These are phyloP conservation scores for Penicillium longicatenatum DNA, from an alignment of 495 filamentous ascomycete species.

Conservation along the genomic window DNA sequence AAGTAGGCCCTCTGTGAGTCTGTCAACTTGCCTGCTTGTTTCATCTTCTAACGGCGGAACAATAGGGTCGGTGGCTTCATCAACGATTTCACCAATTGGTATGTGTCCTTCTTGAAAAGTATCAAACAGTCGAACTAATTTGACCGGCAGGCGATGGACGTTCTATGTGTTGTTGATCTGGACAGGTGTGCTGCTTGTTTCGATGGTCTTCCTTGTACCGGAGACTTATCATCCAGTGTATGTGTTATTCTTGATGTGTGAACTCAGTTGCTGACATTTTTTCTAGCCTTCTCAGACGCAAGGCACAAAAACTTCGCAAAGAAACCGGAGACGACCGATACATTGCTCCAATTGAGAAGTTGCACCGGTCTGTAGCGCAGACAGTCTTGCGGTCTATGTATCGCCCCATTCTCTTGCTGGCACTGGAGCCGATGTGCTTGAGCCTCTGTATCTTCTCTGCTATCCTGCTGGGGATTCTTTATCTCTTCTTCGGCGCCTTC, in stretches of 20 bases:
- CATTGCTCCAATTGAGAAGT: slow-evolving; percentile 79
- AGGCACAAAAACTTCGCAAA: slow-evolving; percentile 70
- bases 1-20: slow-evolving; percentile 42
- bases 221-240: slow-evolving; percentile 85
- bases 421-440: slow-evolving; percentile 84
- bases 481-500: slow-evolving; percentile 96
- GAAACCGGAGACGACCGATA: slow-evolving; percentile 77
- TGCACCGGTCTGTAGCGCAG: slow-evolving; percentile 65
- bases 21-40: slow-evolving; percentile 43
- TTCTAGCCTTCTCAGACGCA: slow-evolving; percentile 66
- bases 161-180: slow-evolving; percentile 89
- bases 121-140: neutral
- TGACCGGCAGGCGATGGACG: slow-evolving; percentile 67
- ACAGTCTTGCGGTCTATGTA: slow-evolving; percentile 73
- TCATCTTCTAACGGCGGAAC: neutral
- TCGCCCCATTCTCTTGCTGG: slow-evolving; percentile 79
- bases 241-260: slow-evolving; percentile 10
- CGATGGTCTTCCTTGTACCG: slow-evolving; percentile 74
- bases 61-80: slow-evolving; percentile 66
- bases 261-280: slow-evolving; percentile 27
- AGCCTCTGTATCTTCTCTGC: slow-evolving; percentile 85
- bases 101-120: slow-evolving; percentile 2
- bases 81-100: slow-evolving; percentile 75
- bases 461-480: slow-evolving; percentile 82
- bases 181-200: slow-evolving; percentile 60